These are phyloP conservation scores for Danielia reshetovae DNA, from an alignment of 805 yeast species.

Conservation along the genomic window DNA sequence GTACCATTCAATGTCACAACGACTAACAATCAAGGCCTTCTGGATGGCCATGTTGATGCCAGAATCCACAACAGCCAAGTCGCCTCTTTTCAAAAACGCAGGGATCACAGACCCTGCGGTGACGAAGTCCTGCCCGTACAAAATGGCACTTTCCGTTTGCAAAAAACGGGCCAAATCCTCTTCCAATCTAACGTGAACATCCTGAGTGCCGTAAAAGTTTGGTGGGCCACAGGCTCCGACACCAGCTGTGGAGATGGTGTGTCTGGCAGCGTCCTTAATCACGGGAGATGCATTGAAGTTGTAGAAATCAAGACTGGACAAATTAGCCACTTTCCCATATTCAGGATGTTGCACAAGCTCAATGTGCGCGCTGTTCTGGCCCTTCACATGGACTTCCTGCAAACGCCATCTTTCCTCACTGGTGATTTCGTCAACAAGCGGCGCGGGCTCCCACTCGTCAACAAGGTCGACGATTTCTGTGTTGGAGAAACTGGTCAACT, in stretches of 20 bases:
- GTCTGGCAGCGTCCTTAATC: constrained; percentile 51
- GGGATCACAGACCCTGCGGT: constrained; percentile 87
- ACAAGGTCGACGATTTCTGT: constrained; percentile 77
- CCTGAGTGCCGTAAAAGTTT: constrained; percentile 94
- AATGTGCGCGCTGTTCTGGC: constrained; percentile 45
- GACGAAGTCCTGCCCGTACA: constrained; percentile 90
- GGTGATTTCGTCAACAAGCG: constrained; percentile 57
- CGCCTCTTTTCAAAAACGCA: constrained; percentile 93
- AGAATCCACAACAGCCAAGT: constrained; percentile 81
- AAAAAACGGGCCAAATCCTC: constrained; percentile 70
- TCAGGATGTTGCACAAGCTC: constrained; percentile 24
- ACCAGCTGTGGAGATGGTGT: constrained; percentile 65
- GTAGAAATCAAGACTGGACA: constrained; percentile 70
- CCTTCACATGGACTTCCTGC: constrained; percentile 55
- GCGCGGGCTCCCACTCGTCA: constrained; percentile 91
- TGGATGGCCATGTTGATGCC: constrained; percentile 74
- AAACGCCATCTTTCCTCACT: constrained; percentile 59
- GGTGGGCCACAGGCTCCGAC: constrained; percentile 99
- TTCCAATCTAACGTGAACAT: constrained; percentile 78
- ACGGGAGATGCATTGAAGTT: constrained; percentile 48
- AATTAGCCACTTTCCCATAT: constrained; percentile 47
- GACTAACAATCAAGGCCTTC: constrained; percentile 81
- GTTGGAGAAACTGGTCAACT: constrained; percentile 55
- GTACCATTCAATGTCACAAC: constrained; percentile 80
- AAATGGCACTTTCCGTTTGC: constrained; percentile 71